These are phyloP conservation scores for Malassezia globosa DNA, from an alignment of 1,284 basidiomycete species.

Conservation along the genomic window DNA sequence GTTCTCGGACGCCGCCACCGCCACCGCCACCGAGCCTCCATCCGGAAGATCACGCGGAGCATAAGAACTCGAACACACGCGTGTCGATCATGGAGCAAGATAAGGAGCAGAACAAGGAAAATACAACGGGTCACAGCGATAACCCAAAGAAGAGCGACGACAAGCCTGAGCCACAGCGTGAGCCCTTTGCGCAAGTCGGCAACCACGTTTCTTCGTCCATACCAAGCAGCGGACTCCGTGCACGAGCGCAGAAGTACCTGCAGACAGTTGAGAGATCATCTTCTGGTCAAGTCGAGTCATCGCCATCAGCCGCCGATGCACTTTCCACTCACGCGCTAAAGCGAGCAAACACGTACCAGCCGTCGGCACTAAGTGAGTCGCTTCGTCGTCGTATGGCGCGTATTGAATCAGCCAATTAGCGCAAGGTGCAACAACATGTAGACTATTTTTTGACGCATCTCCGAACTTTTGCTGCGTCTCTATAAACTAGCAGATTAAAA, in stretches of 20 bases:
- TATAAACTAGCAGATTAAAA: too few species aligned
- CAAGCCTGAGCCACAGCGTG: neutral
- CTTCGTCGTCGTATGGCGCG: constrained; percentile 12
- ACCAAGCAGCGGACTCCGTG: constrained; percentile 7
- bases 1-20: constrained; percentile 13
- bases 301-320: neutral
- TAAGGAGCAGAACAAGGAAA: neutral
- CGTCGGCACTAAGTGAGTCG: constrained; percentile 12
- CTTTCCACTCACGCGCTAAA: constrained; percentile 1
- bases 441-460: too few species aligned
- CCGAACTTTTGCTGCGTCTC: too few species aligned
- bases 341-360: constrained; percentile 4
- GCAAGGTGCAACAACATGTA: neutral
- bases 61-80: too few species aligned
- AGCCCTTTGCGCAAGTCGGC: constrained; percentile 6
- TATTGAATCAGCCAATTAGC: constrained; percentile 6
- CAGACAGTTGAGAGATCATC: neutral
- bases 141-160: neutral
- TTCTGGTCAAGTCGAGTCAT: neutral
- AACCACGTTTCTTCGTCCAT: neutral
- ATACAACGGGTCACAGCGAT: neutral
- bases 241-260: constrained; percentile 16
- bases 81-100: neutral
- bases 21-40: neutral
- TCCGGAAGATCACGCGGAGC: too few species aligned